These are phyloP conservation scores for Vaccinium darrowii DNA, from an alignment of 148 eudicot genomes.

Conservation along the genomic window DNA sequence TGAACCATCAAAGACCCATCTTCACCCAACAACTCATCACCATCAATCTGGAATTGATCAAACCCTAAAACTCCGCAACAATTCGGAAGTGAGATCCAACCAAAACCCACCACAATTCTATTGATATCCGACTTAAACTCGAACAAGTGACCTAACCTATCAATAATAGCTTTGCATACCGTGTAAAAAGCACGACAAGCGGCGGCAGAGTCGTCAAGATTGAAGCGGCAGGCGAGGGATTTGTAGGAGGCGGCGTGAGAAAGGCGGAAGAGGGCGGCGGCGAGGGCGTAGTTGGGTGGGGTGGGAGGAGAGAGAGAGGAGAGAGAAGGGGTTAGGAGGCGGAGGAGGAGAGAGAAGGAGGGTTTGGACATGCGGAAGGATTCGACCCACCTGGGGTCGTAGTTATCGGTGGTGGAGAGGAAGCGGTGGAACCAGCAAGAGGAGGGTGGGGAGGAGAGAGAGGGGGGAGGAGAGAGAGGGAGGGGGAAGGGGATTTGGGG, in stretches of 20 bases:
- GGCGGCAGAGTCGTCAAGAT: constrained; percentile 33
- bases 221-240: constrained; percentile 48
- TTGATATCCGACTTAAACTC: constrained; percentile 49
- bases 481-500: constrained; percentile 20
- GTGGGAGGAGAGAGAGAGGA: constrained; percentile 39
- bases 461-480: constrained; percentile 33
- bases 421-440: constrained; percentile 67
- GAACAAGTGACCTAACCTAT: constrained; percentile 45
- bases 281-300: constrained; percentile 55
- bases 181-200: constrained; percentile 62
- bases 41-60: constrained; percentile 46
- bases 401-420: constrained; percentile 28
- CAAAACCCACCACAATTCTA: constrained; percentile 58
- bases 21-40: constrained; percentile 47
- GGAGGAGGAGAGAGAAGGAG: constrained; percentile 53
- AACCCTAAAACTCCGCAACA: constrained; percentile 83
- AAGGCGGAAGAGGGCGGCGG: constrained; percentile 58
- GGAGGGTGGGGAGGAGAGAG: constrained; percentile 23
- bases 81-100: constrained; percentile 65
- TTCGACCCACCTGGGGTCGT: constrained; percentile 51
- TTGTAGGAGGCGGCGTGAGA: constrained; percentile 57
- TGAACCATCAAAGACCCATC: constrained; percentile 74
- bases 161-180: constrained; percentile 65
- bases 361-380: constrained; percentile 69
- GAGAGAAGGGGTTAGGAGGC: constrained; percentile 43